These are phyloP conservation scores for Penicillium sp. DNA, from an alignment of 2,329 filamentous ascomycete species.

Conservation along the genomic window DNA sequence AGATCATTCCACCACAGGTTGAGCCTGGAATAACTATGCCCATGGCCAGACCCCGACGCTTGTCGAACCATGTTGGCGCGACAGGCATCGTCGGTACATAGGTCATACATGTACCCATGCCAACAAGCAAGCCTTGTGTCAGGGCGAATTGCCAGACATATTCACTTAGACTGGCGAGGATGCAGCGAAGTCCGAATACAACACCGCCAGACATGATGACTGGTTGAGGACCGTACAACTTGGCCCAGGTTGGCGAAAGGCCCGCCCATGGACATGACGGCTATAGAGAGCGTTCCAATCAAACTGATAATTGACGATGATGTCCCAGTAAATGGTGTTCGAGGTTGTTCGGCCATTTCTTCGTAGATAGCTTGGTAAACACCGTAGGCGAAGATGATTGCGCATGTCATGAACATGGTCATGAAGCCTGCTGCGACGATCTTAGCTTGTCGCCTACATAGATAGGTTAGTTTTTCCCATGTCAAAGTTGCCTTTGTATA, in stretches of 20 bases:
- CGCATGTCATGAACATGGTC: slow-evolving; percentile 46
- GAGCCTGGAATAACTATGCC: slow-evolving; percentile 49
- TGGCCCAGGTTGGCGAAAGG: slow-evolving; percentile 47
- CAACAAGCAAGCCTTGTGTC: slow-evolving; percentile 48
- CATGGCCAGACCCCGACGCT: slow-evolving; percentile 47
- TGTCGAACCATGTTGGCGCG: slow-evolving; percentile 48
- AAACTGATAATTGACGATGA: slow-evolving; percentile 47
- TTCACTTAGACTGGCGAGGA: slow-evolving; percentile 44
- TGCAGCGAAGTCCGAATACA: slow-evolving; percentile 43
- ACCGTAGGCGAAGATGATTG: slow-evolving; percentile 50
- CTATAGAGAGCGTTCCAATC: slow-evolving; percentile 46
- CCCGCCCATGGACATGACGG: slow-evolving; percentile 47
- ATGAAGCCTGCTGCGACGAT: slow-evolving; percentile 36
- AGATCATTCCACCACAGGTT: slow-evolving; percentile 49
- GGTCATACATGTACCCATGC: slow-evolving; percentile 47
- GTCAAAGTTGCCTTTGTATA: not conserved
- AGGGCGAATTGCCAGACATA: slow-evolving; percentile 43
- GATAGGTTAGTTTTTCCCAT: not conserved
- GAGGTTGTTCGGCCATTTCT: slow-evolving; percentile 35
- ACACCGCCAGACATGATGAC: slow-evolving; percentile 43
- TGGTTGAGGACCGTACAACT: slow-evolving; percentile 40
- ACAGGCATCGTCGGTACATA: slow-evolving; percentile 50
- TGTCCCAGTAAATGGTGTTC: slow-evolving; percentile 44
- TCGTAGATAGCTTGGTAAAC: slow-evolving; percentile 52
- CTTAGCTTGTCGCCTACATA: slow-evolving; percentile 23